Conservation (phyloP, 257 asterid genomes). For the Gentiana dahurica region DNA sequence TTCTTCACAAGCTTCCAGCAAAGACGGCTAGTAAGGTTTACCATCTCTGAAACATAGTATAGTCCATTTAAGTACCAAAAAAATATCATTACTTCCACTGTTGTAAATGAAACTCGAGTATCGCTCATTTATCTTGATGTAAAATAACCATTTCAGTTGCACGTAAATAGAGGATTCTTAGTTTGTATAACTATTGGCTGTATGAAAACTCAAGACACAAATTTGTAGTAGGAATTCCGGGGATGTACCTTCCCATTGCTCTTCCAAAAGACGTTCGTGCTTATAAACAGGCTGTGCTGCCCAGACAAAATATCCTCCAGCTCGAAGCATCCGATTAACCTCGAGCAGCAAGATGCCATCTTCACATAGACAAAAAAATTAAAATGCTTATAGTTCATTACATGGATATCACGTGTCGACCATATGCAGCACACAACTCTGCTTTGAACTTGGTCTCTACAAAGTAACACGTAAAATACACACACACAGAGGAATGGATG, state of each 20-base stretch:
- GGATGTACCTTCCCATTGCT: constrained; percentile 77
- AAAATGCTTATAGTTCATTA: neutral
- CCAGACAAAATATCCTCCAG: constrained; percentile 91
- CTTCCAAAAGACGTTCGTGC: constrained; percentile 70
- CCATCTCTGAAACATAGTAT: constrained; percentile 48
- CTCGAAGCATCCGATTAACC: constrained; percentile 87
- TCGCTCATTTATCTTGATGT: no score
- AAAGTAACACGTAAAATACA: no score
- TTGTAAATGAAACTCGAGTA: no score
- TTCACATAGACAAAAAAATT: constrained; percentile 15
- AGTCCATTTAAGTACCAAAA: no score
- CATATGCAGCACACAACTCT: no score
- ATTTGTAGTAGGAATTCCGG: neutral
- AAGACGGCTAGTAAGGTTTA: constrained; percentile 62
- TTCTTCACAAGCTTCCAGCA: constrained; percentile 90
- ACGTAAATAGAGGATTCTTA: no score
- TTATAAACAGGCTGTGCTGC: constrained; percentile 96
- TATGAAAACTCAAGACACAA: neutral
- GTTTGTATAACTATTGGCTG: no score
- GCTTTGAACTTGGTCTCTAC: no score
- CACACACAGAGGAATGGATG: no score
- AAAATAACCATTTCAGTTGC: no score
- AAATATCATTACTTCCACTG: no score
- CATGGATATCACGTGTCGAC: no score
- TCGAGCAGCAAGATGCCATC: constrained; percentile 92